Base-by-base conservation (phyloP, 495 filamentous ascomycete genomes). In the Talaromyces ruber region DNA sequence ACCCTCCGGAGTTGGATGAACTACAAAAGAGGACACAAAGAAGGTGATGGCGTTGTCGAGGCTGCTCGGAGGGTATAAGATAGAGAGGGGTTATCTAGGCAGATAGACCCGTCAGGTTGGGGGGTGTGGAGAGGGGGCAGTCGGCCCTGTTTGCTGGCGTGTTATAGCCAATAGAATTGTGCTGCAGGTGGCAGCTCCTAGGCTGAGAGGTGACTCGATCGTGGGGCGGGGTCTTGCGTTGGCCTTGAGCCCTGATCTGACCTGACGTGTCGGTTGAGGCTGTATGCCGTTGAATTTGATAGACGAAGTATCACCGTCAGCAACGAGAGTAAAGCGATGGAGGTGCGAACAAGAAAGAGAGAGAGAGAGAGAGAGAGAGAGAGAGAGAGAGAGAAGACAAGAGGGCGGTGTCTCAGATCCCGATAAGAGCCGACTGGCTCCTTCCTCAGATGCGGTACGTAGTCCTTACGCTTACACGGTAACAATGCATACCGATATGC, bases 261-360 rank as follows among this genome's bases (percentile, higher is more conserved):
- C 11, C 7, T 1, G n/a, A 3, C 39, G 5, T 45, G 43, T 18
- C 16, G n/a, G 43, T 47, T 6, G 18, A 18, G n/a, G 43, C 7
- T 6, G 14, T 47, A 6, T 47, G 6, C n/a, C 7, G 43, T 7
- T 6, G 7, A 21, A 47, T n/a, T 7, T n/a, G 18, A 2, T 6
- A 47, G 12, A 47, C 8, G 18, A 47, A 11, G n/a, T 47, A 47
- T 47, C 43, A 21, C 43, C 39, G 14, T 7, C 18, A 2, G 12
- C 16, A 47, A 22, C 37, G 56, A 59, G 5, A 16, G 22, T 22
- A 59, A 32, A 58, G 11, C 12, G 58, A 50, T 39, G 26, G 22
- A 47, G 11, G 16, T 2, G 73, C 64, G 67, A 70, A 74, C 67
- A 67, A 69, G 70, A 70, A 70, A 65, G 65, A 64, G 65, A 65